Base-by-base conservation (phyloP, 345 rosid genomes). In the Nephelium lappaceum region DNA sequence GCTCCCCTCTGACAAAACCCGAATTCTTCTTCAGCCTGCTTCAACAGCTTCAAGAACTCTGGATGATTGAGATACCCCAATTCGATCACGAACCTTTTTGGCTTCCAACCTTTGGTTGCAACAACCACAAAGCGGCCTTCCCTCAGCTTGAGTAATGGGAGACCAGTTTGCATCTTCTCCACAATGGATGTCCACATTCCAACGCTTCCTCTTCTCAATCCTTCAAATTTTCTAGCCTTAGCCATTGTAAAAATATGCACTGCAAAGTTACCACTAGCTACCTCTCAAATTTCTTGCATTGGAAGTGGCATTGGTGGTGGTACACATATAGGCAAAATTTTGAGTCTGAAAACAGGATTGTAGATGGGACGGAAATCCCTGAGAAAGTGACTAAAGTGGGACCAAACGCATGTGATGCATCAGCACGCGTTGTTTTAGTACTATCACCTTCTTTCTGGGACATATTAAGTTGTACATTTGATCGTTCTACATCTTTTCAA, bases 81-180 rank as follows among this genome's bases (percentile, higher is more conserved):
- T 58, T 78, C 66, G 42, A 77, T 77, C 0, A 75, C 8, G 14
- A 86, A 79, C 83, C 86, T 86, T 78, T 76, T 65, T 5, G 80
- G 77, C 47, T 76, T 69, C 81, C 84, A 73, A 16, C 83, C 80
- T 31, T 73, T 61, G 0, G 71, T 76, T 8, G 91, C 93, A 69
- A 87, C 73, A 53, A 90, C 89, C 25, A 85, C 86, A 31, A 90
- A 83, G 77, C 83, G 84, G 39, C 89, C 89, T 74, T 84, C 87
- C 79, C 79, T 83, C 68, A 78, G 79, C 23, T 78, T 84, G 16
- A 84, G 77, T 19, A 74, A 23, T 27, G 67, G 77, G 55, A 75
- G 81, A 62, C 76, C 77, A 18, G 41, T 53, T 24, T 76, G 81
- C 65, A 83, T 69, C 70, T 85, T 83, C 62, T 78, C 85, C 11